Conservation (phyloP, 1,139 yeast genomes). For the Taiozyma onychis region DNA sequence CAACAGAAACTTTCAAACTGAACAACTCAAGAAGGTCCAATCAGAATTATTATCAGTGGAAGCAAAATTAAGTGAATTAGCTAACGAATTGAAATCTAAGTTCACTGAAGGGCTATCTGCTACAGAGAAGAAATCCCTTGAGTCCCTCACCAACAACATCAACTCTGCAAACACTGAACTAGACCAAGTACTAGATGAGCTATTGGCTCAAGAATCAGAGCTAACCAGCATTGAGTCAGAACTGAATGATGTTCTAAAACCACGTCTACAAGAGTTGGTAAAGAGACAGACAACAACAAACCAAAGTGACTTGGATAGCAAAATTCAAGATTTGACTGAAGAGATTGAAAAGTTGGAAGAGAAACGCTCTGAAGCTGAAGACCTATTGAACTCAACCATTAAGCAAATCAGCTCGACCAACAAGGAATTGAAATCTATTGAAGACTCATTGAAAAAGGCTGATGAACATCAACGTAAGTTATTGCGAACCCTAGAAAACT, state of each 20-base stretch:
- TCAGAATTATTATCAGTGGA: conserved; percentile 22
- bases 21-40: conserved; percentile 25
- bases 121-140: conserved; percentile 40
- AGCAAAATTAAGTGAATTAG: conserved; percentile 35
- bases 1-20: conserved; percentile 30
- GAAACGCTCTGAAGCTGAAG: conserved; percentile 26
- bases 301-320: conserved; percentile 15
- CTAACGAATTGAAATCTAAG: conserved; percentile 46
- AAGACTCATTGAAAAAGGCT: conserved; percentile 40
- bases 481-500: conserved; percentile 53
- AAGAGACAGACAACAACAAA: conserved; percentile 17
- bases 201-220: conserved; percentile 45
- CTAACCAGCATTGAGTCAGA: conserved; percentile 53
- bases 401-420: conserved; percentile 24
- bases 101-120: conserved; percentile 50
- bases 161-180: conserved; percentile 37
- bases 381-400: conserved; percentile 29
- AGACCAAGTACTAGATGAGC: conserved; percentile 36
- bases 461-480: conserved; percentile 52
- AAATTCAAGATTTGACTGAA: conserved; percentile 23
- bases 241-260: conserved; percentile 47
- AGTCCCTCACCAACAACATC: conserved; percentile 34
- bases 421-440: conserved; percentile 28
- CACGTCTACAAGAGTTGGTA: conserved; percentile 33
- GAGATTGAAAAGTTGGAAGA: conserved; percentile 30